Percentiles rank a stretch among this genome's conserved stretches.
Evolutionary conservation across 1,284 basidiomycete species (phyloP).

Genomic region (Inonotus hispidus): DNA sequence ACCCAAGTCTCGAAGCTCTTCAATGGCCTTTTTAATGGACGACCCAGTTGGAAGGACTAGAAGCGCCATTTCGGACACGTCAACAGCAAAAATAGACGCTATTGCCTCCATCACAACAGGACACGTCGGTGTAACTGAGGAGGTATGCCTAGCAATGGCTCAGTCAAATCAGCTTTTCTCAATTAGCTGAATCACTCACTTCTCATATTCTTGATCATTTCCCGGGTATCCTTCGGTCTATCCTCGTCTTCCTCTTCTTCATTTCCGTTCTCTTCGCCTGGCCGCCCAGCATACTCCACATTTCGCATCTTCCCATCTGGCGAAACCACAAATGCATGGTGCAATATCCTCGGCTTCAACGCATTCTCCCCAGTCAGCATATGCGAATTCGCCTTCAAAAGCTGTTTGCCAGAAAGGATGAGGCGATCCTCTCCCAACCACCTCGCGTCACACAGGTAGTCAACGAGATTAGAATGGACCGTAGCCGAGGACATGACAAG

Average conservation of each 20-base stretch:
- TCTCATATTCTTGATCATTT: not conserved
- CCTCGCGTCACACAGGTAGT: conserved; percentile 10
- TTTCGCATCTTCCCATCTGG: conserved; percentile 46
- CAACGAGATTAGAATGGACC: conserved; percentile 10
- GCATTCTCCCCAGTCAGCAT: conserved; percentile 26
- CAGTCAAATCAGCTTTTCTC: not conserved
- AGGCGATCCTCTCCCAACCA: conserved; percentile 12
- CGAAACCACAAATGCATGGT: conserved; percentile 59
- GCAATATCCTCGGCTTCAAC: conserved; percentile 36
- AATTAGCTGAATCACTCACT: not conserved
- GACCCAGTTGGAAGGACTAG: conserved; percentile 58
- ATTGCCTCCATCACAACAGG: conserved; percentile 57
- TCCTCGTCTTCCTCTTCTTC: not conserved
- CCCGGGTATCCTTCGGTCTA: not conserved
- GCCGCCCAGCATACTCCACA: conserved; percentile 27
- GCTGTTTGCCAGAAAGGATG: conserved; percentile 14
- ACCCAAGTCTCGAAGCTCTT: conserved; percentile 58
- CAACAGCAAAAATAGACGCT: conserved; percentile 62
- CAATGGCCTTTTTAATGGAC: conserved; percentile 53
- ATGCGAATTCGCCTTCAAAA: conserved; percentile 21
- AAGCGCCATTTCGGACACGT: conserved; percentile 61
- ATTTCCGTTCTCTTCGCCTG: conserved; percentile 1
- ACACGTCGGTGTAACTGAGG: conserved; percentile 47
- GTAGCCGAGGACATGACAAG: conserved; percentile 19
- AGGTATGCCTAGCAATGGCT: not conserved